Evolutionary conservation across 2,329 filamentous ascomycete species (phyloP).

Genomic region (Lojkania enalia): DNA sequence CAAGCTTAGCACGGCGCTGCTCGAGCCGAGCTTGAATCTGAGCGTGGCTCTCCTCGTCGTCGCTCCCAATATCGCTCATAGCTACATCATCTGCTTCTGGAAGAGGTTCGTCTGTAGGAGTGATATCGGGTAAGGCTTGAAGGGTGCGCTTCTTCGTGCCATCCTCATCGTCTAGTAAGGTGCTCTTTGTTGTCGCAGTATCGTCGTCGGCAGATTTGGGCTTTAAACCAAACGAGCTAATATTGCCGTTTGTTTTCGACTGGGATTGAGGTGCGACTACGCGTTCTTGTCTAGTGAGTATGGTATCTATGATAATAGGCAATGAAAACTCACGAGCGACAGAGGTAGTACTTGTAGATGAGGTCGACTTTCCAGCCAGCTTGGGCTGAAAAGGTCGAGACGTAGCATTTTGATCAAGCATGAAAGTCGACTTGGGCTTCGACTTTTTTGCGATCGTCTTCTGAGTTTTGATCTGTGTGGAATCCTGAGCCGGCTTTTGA

Average conservation of each 20-base stretch:
- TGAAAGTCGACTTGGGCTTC: conserved; percentile 41
- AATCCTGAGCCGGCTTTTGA: not conserved
- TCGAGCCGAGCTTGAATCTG: conserved; percentile 79
- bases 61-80: conserved; percentile 75
- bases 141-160: conserved; percentile 74
- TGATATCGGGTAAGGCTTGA: conserved; percentile 80
- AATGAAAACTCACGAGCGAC: no score
- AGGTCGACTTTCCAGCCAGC: conserved; percentile 30
- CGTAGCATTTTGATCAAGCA: conserved; percentile 36
- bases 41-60: conserved; percentile 79
- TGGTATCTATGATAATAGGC: no score
- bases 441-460: not conserved
- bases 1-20: conserved; percentile 67
- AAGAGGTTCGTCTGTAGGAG: conserved; percentile 44
- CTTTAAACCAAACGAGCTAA: conserved; percentile 81
- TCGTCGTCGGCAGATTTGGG: conserved; percentile 67
- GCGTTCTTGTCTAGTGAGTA: conserved; percentile 21
- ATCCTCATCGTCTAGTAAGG: conserved; percentile 12
- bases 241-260: conserved; percentile 66
- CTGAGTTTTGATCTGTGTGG: not conserved
- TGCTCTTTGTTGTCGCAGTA: conserved; percentile 69
- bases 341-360: conserved; percentile 4
- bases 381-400: conserved; percentile 33
- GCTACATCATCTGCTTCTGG: conserved; percentile 70
- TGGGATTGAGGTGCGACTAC: conserved; percentile 55